A percentile compares a stretch with the other conserved stretches of the same genome.
phyloP scores from a whole-genome alignment of 495 filamentous ascomycete species.

The Podospora fimiseda region DNA sequence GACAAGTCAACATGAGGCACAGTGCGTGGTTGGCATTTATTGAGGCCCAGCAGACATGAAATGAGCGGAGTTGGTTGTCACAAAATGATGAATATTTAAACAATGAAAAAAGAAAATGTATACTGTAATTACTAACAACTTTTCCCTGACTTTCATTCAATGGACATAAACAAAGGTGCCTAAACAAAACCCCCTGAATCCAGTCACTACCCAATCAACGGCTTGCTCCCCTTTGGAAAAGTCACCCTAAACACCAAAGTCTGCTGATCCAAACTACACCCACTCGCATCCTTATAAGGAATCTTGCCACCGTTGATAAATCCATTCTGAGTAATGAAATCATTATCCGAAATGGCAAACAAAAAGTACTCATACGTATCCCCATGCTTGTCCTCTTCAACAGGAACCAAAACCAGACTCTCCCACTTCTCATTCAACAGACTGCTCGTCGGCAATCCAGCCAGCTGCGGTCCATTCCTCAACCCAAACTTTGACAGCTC shows the following conservation, averaged over 20 bases:
- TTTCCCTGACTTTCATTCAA: no score
- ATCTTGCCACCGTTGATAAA: slow-evolving; percentile 57
- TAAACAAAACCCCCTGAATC: no score
- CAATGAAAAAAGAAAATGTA: no score
- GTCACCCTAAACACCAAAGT: slow-evolving; percentile 65
- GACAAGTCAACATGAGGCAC: no score
- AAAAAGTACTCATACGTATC: slow-evolving; percentile 59
- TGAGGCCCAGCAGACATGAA: no score
- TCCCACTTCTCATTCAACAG: slow-evolving; percentile 81
- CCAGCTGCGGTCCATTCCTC: slow-evolving; percentile 4
- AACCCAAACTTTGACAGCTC: slow-evolving; percentile 56
- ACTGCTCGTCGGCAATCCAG: background rate
- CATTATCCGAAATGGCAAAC: slow-evolving; percentile 67
- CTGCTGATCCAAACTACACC: slow-evolving; percentile 62
- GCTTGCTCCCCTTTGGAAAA: slow-evolving; percentile 37
- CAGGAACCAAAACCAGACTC: slow-evolving; percentile 58
- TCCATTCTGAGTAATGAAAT: slow-evolving; percentile 75
- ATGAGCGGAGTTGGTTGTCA: no score
- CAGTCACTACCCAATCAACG: slow-evolving; percentile 17
- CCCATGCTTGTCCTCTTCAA: slow-evolving; percentile 38
- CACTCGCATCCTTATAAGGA: slow-evolving; percentile 55
- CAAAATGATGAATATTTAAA: no score
- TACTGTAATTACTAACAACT: no score
- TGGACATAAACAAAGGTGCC: no score
- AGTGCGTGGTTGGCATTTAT: no score